Percentiles rank a stretch among this genome's conserved stretches.
Conservation (phyloP, 306 rosid genomes). For the Citrullus mucosospermus region DNA sequence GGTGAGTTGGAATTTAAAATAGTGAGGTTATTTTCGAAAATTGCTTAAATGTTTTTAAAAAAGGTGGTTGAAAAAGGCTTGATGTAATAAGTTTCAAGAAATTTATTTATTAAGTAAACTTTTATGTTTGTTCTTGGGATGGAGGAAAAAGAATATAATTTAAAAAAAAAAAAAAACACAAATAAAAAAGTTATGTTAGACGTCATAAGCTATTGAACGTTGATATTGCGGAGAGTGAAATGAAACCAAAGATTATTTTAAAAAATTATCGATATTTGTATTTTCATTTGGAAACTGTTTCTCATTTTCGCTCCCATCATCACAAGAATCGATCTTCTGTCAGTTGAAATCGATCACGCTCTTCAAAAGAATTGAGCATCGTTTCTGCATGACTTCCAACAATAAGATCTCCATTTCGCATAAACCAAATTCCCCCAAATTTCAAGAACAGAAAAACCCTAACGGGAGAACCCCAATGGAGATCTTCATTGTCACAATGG, state of each 20-base stretch:
- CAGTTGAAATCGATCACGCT: conserved; percentile 8
- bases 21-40: no score
- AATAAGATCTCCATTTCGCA: neutral
- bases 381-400: conserved; percentile 8
- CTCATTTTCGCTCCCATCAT: neutral
- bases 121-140: no score
- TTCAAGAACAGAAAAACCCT: neutral
- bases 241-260: neutral
- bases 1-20: no score
- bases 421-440: neutral
- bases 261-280: neutral
- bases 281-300: neutral
- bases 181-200: no score
- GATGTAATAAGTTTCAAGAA: no score
- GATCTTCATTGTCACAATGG: conserved; percentile 26
- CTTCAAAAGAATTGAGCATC: conserved; percentile 6
- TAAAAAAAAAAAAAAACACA: no score
- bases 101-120: no score
- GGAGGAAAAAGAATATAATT: no score
- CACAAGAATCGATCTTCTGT: conserved; percentile 8
- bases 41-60: no score
- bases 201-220: no score
- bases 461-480: conserved; percentile 10
- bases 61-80: no score
- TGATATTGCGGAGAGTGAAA: neutral